Percentiles rank a stretch among this genome's conserved stretches.
Evolutionary conservation across 2,329 filamentous ascomycete species (phyloP).

Genomic region (Claviceps pazoutovae): DNA sequence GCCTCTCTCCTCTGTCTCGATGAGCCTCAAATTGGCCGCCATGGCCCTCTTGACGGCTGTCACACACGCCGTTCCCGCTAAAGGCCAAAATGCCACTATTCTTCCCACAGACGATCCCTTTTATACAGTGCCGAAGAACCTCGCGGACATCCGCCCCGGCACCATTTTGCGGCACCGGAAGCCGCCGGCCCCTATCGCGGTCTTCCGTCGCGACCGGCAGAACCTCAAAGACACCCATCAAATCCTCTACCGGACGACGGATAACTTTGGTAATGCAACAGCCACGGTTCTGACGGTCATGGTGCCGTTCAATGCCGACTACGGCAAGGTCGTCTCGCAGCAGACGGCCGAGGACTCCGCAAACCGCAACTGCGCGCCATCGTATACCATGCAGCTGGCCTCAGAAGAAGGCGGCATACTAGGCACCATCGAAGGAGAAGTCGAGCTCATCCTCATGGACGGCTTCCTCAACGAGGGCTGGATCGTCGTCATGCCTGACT

Average conservation of each 20-base stretch:
- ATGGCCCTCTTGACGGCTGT: neutral
- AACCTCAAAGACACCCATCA: constrained; percentile 14
- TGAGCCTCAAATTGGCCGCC: neutral
- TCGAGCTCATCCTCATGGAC: constrained; percentile 12
- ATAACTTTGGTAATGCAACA: constrained; percentile 20
- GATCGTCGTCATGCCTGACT: constrained; percentile 37
- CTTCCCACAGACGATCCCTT: constrained; percentile 6
- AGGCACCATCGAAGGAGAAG: constrained; percentile 16
- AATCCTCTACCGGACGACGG: constrained; percentile 26
- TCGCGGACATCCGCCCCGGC: constrained; percentile 2
- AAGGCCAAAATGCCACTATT: neutral
- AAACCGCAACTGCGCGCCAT: constrained; percentile 19
- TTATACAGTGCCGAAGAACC: constrained; percentile 6
- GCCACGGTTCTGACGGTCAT: constrained; percentile 25
- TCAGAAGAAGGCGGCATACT: constrained; percentile 18
- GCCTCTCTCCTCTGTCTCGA: neutral
- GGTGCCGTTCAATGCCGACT: constrained; percentile 18
- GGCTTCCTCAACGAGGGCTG: constrained; percentile 26
- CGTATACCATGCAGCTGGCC: constrained; percentile 11
- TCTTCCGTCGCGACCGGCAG: constrained; percentile 7
- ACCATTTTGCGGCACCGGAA: constrained; percentile 7
- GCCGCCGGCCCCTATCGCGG: constrained; percentile 6
- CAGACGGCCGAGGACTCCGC: constrained; percentile 27
- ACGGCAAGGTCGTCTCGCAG: constrained; percentile 23
- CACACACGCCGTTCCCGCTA: neutral